phyloP scores from a whole-genome alignment of 805 yeast genomes.

The Starmerella potacharoeniae region DNA sequence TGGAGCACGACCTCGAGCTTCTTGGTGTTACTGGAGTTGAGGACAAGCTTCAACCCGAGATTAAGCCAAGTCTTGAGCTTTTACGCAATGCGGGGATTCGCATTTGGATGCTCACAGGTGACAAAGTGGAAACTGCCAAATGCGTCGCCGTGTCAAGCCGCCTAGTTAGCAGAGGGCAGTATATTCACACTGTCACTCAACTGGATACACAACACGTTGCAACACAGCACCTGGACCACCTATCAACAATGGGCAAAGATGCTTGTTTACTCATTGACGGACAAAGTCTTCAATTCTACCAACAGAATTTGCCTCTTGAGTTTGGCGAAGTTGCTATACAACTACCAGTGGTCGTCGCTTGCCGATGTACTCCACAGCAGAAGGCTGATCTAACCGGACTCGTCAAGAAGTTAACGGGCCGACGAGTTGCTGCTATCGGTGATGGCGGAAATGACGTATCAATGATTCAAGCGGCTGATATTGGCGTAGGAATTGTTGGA shows the following conservation, averaged over 20 bases:
- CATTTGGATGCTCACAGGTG: slow-evolving; percentile 99
- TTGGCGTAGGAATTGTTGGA: slow-evolving; percentile 98
- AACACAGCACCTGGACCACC: slow-evolving; percentile 58
- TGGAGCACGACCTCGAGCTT: slow-evolving; percentile 76
- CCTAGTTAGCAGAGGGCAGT: slow-evolving; percentile 85
- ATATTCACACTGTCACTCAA: slow-evolving; percentile 74
- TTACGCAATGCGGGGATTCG: slow-evolving; percentile 92
- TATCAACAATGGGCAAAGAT: slow-evolving; percentile 45
- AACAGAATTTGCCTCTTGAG: slow-evolving; percentile 43
- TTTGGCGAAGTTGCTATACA: slow-evolving; percentile 67
- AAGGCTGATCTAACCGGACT: slow-evolving; percentile 86
- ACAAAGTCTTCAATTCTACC: slow-evolving; percentile 63
- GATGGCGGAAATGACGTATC: slow-evolving; percentile 99
- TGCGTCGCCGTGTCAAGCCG: slow-evolving; percentile 96
- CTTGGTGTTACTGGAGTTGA: slow-evolving; percentile 95
- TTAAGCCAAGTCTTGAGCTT: slow-evolving; percentile 82
- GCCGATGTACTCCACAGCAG: slow-evolving; percentile 97
- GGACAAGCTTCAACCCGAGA: slow-evolving; percentile 83
- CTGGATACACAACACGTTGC: slow-evolving; percentile 53
- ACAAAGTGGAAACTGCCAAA: slow-evolving; percentile 94
- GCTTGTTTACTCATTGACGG: slow-evolving; percentile 87
- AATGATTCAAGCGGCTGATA: slow-evolving; percentile 98
- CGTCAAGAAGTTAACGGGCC: slow-evolving; percentile 68
- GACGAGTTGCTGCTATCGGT: slow-evolving; percentile 93
- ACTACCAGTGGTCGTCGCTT: slow-evolving; percentile 92